Evolutionary conservation across 768 basidiomycete species (phyloP).

Genomic region (Filobasidium wieringae): DNA sequence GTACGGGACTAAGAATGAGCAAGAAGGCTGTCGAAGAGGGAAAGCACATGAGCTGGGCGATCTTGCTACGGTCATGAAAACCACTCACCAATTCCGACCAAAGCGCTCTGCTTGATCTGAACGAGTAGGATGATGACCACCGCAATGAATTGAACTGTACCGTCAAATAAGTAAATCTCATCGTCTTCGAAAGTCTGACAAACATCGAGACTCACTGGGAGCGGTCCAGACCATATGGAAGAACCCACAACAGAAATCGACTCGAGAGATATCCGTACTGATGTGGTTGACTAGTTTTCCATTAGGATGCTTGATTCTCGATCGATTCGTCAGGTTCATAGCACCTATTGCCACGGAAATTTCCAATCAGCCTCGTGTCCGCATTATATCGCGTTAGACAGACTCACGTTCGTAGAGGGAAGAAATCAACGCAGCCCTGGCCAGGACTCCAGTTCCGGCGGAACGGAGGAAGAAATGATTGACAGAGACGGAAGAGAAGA

Average conservation of each 20-base stretch:
- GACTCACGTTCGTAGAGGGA: constrained; percentile 65
- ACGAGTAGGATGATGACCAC: constrained; percentile 50
- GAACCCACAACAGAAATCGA: constrained; percentile 63
- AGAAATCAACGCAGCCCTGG: constrained; percentile 74
- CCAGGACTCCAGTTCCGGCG: constrained; percentile 59
- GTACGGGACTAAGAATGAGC: constrained; percentile 49
- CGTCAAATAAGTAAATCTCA: neutral
- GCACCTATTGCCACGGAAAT: constrained; percentile 14
- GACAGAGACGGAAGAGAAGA: constrained; percentile 54
- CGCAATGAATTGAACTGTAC: constrained; percentile 21
- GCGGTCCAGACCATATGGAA: constrained; percentile 72
- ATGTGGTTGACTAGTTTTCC: constrained; percentile 90
- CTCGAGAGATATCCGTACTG: constrained; percentile 52
- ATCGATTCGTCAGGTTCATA: constrained; percentile 60
- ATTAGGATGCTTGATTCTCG: constrained; percentile 67
- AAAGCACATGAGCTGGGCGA: constrained; percentile 32
- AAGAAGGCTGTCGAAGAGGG: constrained; percentile 22
- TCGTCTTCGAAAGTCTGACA: neutral
- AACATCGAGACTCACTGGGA: neutral
- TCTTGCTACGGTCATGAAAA: constrained; percentile 51
- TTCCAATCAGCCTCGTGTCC: neutral
- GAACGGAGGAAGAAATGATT: constrained; percentile 75
- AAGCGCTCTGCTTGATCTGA: constrained; percentile 55
- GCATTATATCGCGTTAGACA: neutral
- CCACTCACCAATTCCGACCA: constrained; percentile 44